phyloP scores from a whole-genome alignment of 345 rosid genomes.

The Ceriops decandra region DNA sequence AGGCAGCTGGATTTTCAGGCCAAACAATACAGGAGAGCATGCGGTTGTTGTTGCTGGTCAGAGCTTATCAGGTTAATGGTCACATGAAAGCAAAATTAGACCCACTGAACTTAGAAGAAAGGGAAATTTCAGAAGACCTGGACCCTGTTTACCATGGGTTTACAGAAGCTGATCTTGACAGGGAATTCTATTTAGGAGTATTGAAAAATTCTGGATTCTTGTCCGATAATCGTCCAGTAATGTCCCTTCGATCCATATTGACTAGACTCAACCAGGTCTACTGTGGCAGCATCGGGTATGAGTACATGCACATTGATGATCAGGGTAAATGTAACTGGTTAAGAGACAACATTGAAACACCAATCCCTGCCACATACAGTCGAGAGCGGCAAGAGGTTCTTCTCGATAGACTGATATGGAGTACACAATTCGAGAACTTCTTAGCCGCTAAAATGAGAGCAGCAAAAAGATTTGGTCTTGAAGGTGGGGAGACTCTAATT shows the following conservation, averaged over 20 bases:
- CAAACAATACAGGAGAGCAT: conserved; percentile 88
- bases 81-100: conserved; percentile 81
- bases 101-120: conserved; percentile 60
- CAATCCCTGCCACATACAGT: conserved; percentile 58
- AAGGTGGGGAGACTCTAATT: conserved; percentile 83
- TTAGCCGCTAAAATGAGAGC: conserved; percentile 80
- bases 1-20: conserved; percentile 73
- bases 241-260: conserved; percentile 62
- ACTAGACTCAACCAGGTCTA: conserved; percentile 80
- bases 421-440: conserved; percentile 81
- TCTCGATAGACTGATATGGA: conserved; percentile 79
- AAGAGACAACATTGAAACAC: conserved; percentile 81
- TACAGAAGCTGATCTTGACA: conserved; percentile 64
- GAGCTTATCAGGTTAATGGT: conserved; percentile 85
- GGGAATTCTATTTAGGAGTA: conserved; percentile 75
- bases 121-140: conserved; percentile 69
- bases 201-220: conserved; percentile 74
- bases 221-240: conserved; percentile 82
- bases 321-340: conserved; percentile 76
- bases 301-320: conserved; percentile 80
- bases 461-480: conserved; percentile 81
- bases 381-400: conserved; percentile 64
- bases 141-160: conserved; percentile 63
- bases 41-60: conserved; percentile 67
- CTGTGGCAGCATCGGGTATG: conserved; percentile 77